Evolutionary conservation across 192 early-diverging fungal species (phyloP).

Genomic region (Endogone sp.): DNA sequence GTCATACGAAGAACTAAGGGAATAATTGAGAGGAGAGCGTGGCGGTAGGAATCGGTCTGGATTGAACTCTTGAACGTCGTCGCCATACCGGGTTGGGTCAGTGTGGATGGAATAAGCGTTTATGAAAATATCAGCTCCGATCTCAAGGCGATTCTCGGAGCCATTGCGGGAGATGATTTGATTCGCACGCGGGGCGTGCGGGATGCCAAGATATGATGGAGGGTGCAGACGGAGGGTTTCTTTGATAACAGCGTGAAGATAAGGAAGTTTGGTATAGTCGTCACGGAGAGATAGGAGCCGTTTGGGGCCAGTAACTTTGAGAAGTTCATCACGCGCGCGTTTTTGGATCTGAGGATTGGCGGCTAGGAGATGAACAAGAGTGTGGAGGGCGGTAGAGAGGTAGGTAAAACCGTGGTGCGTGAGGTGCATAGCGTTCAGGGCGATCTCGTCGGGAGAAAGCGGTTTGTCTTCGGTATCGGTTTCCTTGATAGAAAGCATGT

Average conservation of each 20-base stretch:
- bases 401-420: slow-evolving; percentile 24
- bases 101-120: slow-evolving; percentile 42
- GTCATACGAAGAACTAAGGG: slow-evolving; percentile 10
- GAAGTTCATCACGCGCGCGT: slow-evolving; percentile 25
- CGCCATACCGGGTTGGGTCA: slow-evolving; percentile 32
- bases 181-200: slow-evolving; percentile 33
- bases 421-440: slow-evolving; percentile 25
- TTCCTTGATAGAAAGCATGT: slow-evolving; percentile 1
- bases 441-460: slow-evolving; percentile 17
- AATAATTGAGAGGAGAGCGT: neutral
- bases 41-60: slow-evolving; percentile 35
- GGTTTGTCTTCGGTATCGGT: slow-evolving; percentile 7
- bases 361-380: slow-evolving; percentile 34
- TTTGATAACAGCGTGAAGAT: slow-evolving; percentile 18
- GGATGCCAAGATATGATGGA: slow-evolving; percentile 15
- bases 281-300: slow-evolving; percentile 3
- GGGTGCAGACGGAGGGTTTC: slow-evolving; percentile 22
- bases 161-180: slow-evolving; percentile 26
- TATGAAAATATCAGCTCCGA: slow-evolving; percentile 16
- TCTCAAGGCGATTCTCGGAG: slow-evolving; percentile 27
- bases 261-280: slow-evolving; percentile 3
- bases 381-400: slow-evolving; percentile 22
- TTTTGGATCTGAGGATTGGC: slow-evolving; percentile 30
- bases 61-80: slow-evolving; percentile 31
- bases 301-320: neutral